Conservation (phyloP, 2,329 filamentous ascomycete genomes). For the Rhinocladiella similis region DNA sequence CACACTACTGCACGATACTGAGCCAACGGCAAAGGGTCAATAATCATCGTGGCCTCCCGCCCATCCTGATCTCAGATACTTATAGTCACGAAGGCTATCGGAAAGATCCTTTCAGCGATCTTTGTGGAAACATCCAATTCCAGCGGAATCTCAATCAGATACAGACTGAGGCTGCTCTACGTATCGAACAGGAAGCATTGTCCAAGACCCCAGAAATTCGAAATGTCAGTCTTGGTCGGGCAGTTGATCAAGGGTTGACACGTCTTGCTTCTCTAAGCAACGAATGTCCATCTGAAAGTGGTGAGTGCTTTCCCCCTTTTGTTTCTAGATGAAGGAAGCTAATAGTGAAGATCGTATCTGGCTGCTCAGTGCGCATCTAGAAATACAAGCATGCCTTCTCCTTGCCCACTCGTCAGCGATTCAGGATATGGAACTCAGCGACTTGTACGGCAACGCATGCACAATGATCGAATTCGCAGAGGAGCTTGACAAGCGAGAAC, state of each 20-base stretch:
- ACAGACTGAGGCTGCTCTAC: constrained; percentile 12
- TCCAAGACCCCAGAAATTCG: constrained; percentile 13
- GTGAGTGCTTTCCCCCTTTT: neutral
- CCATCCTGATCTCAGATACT: constrained; percentile 10
- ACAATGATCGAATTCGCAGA: constrained; percentile 1
- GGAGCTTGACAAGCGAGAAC: constrained; percentile 1
- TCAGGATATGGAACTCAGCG: neutral
- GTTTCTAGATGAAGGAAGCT: neutral
- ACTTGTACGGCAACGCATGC: constrained; percentile 6
- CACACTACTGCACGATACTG: no score
- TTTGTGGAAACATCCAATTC: constrained; percentile 7
- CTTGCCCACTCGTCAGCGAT: neutral
- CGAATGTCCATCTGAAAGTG: neutral
- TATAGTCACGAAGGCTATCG: constrained; percentile 15
- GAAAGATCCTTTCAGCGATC: constrained; percentile 5
- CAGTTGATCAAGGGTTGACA: constrained; percentile 7
- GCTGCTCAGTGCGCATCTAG: neutral
- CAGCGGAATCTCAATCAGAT: constrained; percentile 13
- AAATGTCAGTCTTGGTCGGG: constrained; percentile 8
- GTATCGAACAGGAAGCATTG: constrained; percentile 15
- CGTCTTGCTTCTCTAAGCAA: neutral
- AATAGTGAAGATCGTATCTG: constrained; percentile 3
- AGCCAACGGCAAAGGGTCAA: constrained; percentile 7
- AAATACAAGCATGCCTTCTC: constrained; percentile 8
- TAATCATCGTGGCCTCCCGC: constrained; percentile 14